Evolutionary conservation across 1,284 basidiomycete genomes (phyloP).

Genomic region (Tilletia caries): DNA sequence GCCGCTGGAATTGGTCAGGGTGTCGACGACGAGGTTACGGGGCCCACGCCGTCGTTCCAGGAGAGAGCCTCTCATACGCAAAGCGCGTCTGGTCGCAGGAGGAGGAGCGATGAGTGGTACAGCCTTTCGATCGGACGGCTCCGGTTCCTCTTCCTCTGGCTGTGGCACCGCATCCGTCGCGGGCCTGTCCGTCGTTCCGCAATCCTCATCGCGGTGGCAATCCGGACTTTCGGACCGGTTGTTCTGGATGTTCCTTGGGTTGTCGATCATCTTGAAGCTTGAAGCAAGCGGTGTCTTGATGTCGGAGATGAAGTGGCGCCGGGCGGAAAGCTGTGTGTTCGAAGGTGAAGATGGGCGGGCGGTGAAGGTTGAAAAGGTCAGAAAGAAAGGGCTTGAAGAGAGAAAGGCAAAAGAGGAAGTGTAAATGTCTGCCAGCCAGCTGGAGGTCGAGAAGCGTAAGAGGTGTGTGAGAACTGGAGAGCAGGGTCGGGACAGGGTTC

Average conservation of each 20-base stretch:
- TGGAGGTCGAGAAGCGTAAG: not conserved
- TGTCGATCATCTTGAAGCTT: not conserved
- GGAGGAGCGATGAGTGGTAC: not conserved
- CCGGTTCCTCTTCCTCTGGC: too few species aligned
- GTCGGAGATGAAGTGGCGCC: not conserved
- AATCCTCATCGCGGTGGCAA: too few species aligned
- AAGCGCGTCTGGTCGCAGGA: not conserved
- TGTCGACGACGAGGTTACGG: not conserved
- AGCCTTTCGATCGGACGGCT: not conserved
- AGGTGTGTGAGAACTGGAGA: not conserved
- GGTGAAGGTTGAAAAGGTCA: not conserved
- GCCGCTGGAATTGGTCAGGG: not conserved
- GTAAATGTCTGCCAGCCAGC: slow-evolving; percentile 6
- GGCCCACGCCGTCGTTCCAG: not conserved
- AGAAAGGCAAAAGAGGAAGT: not conserved
- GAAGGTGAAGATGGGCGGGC: not conserved
- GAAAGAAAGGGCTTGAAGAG: not conserved
- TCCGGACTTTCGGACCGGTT: too few species aligned
- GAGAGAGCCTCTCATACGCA: not conserved
- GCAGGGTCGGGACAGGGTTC: too few species aligned
- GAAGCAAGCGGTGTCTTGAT: not conserved
- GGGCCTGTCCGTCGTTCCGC: too few species aligned
- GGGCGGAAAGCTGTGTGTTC: too few species aligned
- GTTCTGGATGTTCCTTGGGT: not conserved
- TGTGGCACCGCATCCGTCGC: too few species aligned